These are phyloP conservation scores for Nothomitra cinnamomea DNA, from an alignment of 2,329 filamentous ascomycete genomes.

Conservation along the genomic window DNA sequence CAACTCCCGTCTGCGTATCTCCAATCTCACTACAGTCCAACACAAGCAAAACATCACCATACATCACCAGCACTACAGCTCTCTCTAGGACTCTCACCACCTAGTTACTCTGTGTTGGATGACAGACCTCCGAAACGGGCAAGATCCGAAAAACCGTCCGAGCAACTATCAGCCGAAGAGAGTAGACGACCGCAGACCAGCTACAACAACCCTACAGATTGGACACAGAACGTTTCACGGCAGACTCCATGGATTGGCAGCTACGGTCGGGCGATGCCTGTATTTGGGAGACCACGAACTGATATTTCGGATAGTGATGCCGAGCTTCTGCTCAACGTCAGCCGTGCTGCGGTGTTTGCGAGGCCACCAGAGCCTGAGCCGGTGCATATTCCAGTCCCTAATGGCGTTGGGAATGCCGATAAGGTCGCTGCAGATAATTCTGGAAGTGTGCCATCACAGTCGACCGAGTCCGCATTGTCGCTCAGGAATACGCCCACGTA, in stretches of 20 bases:
- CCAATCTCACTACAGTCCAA: neutral
- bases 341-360: conserved; percentile 12
- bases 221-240: neutral
- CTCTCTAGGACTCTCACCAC: conserved; percentile 14
- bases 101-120: conserved; percentile 15
- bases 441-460: neutral
- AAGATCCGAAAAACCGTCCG: conserved; percentile 33
- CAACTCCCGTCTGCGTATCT: conserved; percentile 3
- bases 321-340: conserved; percentile 29
- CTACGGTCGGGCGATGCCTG: neutral
- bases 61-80: conserved; percentile 13
- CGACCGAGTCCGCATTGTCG: neutral
- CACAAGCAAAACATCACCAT: conserved; percentile 9
- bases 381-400: neutral
- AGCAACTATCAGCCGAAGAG: neutral
- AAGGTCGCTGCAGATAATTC: neutral
- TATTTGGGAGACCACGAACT: neutral
- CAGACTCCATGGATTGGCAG: neutral
- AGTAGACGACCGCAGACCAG: conserved; percentile 23
- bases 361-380: neutral
- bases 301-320: conserved; percentile 27
- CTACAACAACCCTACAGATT: conserved; percentile 16
- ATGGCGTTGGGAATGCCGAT: neutral
- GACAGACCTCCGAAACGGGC: conserved; percentile 42
- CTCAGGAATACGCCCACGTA: neutral